Conservation (phyloP, 2,329 filamentous ascomycete species). For the Fusarium redolens region DNA sequence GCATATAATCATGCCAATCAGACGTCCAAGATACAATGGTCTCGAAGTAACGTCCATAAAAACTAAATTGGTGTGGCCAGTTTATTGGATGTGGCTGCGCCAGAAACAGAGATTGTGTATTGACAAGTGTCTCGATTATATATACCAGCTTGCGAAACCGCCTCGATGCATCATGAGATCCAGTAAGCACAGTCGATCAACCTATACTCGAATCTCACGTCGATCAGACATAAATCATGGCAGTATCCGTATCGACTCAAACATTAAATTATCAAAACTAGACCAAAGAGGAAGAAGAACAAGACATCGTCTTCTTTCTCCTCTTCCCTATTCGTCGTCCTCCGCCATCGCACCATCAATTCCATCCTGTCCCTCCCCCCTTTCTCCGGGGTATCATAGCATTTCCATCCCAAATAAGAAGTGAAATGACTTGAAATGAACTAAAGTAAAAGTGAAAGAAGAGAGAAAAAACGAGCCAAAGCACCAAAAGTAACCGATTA, state of each 20-base stretch:
- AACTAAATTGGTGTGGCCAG: too few species aligned
- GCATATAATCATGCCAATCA: too few species aligned
- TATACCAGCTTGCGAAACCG: not conserved
- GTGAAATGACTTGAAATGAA: not conserved
- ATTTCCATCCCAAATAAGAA: conserved; percentile 28
- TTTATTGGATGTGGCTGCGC: not conserved
- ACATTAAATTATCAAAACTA: conserved; percentile 34
- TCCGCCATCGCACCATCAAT: conserved; percentile 15
- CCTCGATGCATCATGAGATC: not conserved
- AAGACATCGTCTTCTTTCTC: conserved; percentile 5
- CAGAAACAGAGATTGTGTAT: not conserved
- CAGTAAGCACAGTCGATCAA: too few species aligned
- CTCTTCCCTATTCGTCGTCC: not conserved
- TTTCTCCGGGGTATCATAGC: conserved; percentile 40
- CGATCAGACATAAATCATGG: not conserved
- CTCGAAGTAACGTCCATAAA: too few species aligned
- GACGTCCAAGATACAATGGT: too few species aligned
- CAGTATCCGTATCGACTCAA: conserved; percentile 16
- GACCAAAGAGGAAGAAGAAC: conserved; percentile 20
- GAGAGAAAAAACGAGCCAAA: conserved; percentile 17
- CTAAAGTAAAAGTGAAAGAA: not conserved
- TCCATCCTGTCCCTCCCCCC: conserved; percentile 27
- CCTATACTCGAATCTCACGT: not conserved
- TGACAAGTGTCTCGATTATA: not conserved
- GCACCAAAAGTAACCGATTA: conserved; percentile 21